Percentiles rank a stretch among this genome's conserved stretches.
These are phyloP conservation scores for Microascus cirrosus DNA, from an alignment of 2,329 filamentous ascomycete species.

Conservation along the genomic window DNA sequence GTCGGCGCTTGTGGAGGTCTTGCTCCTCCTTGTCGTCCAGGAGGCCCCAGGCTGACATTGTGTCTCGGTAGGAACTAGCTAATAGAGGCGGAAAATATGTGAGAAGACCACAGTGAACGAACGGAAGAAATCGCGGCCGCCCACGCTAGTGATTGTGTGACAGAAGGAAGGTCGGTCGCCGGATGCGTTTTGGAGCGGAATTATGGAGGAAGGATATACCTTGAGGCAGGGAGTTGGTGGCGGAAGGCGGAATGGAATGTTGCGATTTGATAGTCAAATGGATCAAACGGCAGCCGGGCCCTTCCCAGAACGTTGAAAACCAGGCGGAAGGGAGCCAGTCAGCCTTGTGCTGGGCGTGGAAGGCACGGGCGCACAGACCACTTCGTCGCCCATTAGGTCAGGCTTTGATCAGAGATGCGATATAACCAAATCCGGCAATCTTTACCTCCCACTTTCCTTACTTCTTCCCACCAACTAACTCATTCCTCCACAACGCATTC, in stretches of 20 bases:
- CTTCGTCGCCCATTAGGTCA: background rate
- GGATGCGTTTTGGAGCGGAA: no score
- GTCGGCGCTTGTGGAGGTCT: constrained; percentile 75
- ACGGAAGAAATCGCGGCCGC: no score
- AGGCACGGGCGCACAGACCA: background rate
- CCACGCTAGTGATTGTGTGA: no score
- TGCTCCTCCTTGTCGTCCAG: constrained; percentile 69
- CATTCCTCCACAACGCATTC: background rate
- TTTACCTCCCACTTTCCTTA: background rate
- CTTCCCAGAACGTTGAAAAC: background rate
- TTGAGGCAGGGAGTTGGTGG: background rate
- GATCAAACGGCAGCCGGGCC: no score
- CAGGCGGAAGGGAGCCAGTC: no score
- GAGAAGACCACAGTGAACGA: no score
- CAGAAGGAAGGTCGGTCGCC: background rate
- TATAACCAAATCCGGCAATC: background rate
- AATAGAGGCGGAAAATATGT: no score
- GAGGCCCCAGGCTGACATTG: constrained; percentile 47
- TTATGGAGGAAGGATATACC: no score
- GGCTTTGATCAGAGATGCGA: background rate
- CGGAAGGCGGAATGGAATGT: background rate
- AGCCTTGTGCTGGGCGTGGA: background rate
- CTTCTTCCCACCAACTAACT: background rate
- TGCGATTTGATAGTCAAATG: no score
- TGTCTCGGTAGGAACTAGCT: background rate